A percentile compares a stretch with the other conserved stretches of the same genome.
These are phyloP conservation scores for Thuidium tamariscinum DNA, from an alignment of 225 moss, liverwort and hornwort genomes.

Conservation along the genomic window DNA sequence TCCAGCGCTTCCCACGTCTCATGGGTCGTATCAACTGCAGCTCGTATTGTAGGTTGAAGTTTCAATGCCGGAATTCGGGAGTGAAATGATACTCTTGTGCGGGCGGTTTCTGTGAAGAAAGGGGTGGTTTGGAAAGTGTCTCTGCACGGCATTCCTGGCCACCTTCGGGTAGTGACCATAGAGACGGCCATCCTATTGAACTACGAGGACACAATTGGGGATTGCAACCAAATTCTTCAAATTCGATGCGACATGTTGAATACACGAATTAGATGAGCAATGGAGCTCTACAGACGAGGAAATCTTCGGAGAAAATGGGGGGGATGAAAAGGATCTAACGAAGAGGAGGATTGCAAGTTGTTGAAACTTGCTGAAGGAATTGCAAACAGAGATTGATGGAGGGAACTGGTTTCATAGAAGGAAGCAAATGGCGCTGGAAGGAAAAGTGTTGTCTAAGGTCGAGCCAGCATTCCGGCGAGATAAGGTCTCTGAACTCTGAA, in stretches of 20 bases:
- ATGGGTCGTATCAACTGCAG: not conserved
- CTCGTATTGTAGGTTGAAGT: not conserved
- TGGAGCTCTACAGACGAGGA: not conserved
- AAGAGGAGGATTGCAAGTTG: not conserved
- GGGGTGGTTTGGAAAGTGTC: not conserved
- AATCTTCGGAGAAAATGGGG: not conserved
- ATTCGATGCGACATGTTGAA: not conserved
- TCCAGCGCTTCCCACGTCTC: slow-evolving; percentile 46
- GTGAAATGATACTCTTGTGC: not conserved
- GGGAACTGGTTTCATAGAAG: not conserved
- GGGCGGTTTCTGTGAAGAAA: not conserved
- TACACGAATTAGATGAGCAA: not conserved
- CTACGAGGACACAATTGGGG: not conserved
- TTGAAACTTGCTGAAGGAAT: not conserved
- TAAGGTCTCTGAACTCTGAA: not conserved
- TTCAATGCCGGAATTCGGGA: not conserved
- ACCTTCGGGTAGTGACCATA: not conserved
- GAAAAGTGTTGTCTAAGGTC: not conserved
- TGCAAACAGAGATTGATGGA: not conserved
- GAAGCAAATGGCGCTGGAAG: not conserved
- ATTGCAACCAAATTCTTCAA: not conserved
- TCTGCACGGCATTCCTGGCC: not conserved
- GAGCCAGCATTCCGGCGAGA: not conserved
- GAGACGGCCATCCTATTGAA: not conserved
- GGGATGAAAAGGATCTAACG: no score